A percentile compares a stretch with the other conserved stretches of the same genome.
These are phyloP conservation scores for Carex scoparia DNA, from an alignment of 176 grass and related monocot species.

Conservation along the genomic window DNA sequence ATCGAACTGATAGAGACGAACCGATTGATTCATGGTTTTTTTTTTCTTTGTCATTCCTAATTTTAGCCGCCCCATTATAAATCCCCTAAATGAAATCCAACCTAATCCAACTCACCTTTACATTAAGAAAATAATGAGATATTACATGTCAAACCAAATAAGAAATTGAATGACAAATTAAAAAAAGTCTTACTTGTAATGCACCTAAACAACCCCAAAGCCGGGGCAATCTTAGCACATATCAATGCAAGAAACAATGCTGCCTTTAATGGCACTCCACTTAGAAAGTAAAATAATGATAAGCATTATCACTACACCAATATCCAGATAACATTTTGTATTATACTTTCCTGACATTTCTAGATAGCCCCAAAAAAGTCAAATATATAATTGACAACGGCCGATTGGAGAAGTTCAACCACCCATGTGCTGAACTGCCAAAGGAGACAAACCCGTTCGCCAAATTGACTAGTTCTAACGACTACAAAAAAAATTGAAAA, in stretches of 20 bases:
- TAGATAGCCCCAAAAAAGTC: not conserved
- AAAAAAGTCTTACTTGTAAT: not conserved
- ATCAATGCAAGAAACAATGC: not conserved
- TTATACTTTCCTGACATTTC: constrained; percentile 17
- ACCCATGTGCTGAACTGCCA: not conserved
- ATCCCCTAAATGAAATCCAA: no score
- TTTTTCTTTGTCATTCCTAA: no score
- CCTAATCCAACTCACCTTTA: not conserved
- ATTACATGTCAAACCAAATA: not conserved
- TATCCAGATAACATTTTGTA: not conserved
- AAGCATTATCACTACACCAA: not conserved
- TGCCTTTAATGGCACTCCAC: constrained; percentile 32
- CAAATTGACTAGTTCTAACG: not conserved
- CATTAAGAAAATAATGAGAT: not conserved
- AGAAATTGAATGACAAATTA: not conserved
- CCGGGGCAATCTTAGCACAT: not conserved
- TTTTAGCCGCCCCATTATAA: no score
- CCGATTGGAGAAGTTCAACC: constrained; percentile 9
- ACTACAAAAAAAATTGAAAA: not conserved
- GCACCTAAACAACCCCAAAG: not conserved
- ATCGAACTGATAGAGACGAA: no score
- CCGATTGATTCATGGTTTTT: no score
- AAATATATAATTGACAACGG: not conserved
- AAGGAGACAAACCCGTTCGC: not conserved
- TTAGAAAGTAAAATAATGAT: constrained; percentile 1